These are phyloP conservation scores for Torrubiellomyces zombiae DNA, from an alignment of 2,329 filamentous ascomycete species.

Conservation along the genomic window DNA sequence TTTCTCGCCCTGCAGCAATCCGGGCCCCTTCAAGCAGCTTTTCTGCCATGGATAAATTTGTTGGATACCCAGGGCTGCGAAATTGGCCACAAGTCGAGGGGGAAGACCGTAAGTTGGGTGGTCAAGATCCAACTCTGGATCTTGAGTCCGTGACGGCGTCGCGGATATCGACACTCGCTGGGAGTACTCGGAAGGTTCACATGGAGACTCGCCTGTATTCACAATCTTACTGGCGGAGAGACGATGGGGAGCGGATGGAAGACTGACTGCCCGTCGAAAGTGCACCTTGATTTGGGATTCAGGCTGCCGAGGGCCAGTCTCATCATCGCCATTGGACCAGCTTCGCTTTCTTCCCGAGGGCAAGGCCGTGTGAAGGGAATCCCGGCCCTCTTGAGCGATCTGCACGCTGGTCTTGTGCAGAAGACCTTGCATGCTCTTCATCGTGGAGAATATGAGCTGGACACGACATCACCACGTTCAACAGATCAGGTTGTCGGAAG, in stretches of 20 bases:
- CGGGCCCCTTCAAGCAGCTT: slow-evolving; percentile 51
- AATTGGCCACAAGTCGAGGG: slow-evolving; percentile 41
- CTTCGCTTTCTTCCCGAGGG: slow-evolving; percentile 36
- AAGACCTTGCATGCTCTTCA: slow-evolving; percentile 24
- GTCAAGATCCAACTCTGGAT: slow-evolving; percentile 42
- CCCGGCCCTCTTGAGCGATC: slow-evolving; percentile 22
- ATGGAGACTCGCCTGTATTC: slow-evolving; percentile 9
- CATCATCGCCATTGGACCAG: slow-evolving; percentile 10
- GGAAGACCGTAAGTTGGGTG: slow-evolving; percentile 50
- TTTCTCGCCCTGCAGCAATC: slow-evolving; percentile 44
- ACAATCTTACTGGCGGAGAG: slow-evolving; percentile 30
- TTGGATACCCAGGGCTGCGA: slow-evolving; percentile 48
- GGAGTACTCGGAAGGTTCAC: slow-evolving; percentile 33
- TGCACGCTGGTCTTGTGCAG: slow-evolving; percentile 35
- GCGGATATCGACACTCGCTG: slow-evolving; percentile 34
- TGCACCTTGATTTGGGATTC: slow-evolving; percentile 6
- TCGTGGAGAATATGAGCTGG: slow-evolving; percentile 10
- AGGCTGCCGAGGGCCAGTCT: slow-evolving; percentile 3
- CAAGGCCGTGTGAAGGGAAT: no score
- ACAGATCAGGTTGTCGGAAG: no score
- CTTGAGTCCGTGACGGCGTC: slow-evolving; percentile 33
- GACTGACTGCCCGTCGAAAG: slow-evolving; percentile 18
- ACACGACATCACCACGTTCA: slow-evolving; percentile 2
- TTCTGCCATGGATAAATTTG: slow-evolving; percentile 70
- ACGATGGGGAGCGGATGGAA: slow-evolving; percentile 13